phyloP scores from a whole-genome alignment of 345 rosid species.

The Gynandropsis gynandra region DNA sequence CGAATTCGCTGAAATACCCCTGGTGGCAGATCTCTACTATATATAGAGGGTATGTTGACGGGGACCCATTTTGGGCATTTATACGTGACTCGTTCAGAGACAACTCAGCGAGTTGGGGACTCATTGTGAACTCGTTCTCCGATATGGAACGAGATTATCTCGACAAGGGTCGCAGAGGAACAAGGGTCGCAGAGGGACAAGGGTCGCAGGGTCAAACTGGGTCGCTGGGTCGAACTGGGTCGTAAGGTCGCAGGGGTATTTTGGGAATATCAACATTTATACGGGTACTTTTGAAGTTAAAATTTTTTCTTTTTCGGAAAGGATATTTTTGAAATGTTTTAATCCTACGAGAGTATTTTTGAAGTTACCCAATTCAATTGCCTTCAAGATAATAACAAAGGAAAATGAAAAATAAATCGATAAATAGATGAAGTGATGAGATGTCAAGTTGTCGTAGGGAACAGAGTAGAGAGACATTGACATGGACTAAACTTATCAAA shows the following conservation, averaged over 20 bases:
- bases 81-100: slow-evolving; percentile 24
- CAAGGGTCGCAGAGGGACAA: too few species aligned
- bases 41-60: slow-evolving; percentile 26
- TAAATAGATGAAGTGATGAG: slow-evolving; percentile 29
- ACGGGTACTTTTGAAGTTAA: too few species aligned
- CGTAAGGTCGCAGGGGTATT: too few species aligned
- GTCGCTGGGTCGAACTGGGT: too few species aligned
- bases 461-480: slow-evolving; percentile 31
- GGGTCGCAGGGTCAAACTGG: too few species aligned
- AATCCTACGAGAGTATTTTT: too few species aligned
- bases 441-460: slow-evolving; percentile 19
- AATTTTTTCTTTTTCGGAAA: too few species aligned
- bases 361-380: too few species aligned
- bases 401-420: neutral
- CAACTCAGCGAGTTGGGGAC: slow-evolving; percentile 42
- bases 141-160: slow-evolving; percentile 38
- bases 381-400: too few species aligned
- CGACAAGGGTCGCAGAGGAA: too few species aligned
- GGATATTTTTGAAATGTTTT: too few species aligned
- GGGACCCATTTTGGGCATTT: slow-evolving; percentile 34
- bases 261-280: too few species aligned
- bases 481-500: slow-evolving; percentile 23
- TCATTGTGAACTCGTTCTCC: slow-evolving; percentile 39
- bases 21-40: slow-evolving; percentile 41
- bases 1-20: slow-evolving; percentile 35